Base-by-base conservation (phyloP, 371 early-diverging fungal genomes). In the Batkoa obscura region DNA sequence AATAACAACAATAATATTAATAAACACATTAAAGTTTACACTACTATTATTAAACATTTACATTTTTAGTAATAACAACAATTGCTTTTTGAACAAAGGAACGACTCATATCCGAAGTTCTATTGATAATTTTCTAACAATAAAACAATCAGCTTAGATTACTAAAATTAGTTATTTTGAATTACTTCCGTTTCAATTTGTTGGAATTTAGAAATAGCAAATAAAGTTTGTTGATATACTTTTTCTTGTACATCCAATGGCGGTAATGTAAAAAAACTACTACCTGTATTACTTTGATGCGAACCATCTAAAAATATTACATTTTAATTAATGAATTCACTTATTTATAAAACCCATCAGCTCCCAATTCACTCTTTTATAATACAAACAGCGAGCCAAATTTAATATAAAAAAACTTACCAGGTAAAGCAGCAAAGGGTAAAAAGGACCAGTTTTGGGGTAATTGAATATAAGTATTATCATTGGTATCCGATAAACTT, bases 351-450 rank as follows among this genome's bases (percentile, higher is more conserved):
- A n/a, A n/a, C n/a, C n/a, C n/a, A n/a, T n/a, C n/a, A n/a, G n/a
- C n/a, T n/a, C n/a, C n/a, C n/a, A n/a, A n/a, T n/a, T n/a, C n/a
- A n/a, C n/a, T n/a, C n/a, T n/a, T n/a, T n/a, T n/a, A n/a, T n/a
- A n/a, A n/a, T n/a, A n/a, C n/a, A n/a, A n/a, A n/a, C n/a, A n/a
- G n/a, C n/a, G n/a, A n/a, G n/a, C n/a, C n/a, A n/a, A n/a, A n/a
- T n/a, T n/a, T n/a, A n/a, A n/a, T n/a, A n/a, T n/a, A n/a, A n/a
- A n/a, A n/a, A n/a, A n/a, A n/a, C n/a, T n/a, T n/a, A n/a, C n/a
- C n/a, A 3, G 50, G 50, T 31, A 50, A 34, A 12, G 50, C 50
- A 34, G 50, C 50, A 50, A 50, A 50, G 34, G 50, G 17, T 34
- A 50, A 30, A 50, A 50, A 50, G 10, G 17, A 13, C 50, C 50